phyloP scores from a whole-genome alignment of 2,329 filamentous ascomycete genomes.

The Ilyonectria sp. region DNA sequence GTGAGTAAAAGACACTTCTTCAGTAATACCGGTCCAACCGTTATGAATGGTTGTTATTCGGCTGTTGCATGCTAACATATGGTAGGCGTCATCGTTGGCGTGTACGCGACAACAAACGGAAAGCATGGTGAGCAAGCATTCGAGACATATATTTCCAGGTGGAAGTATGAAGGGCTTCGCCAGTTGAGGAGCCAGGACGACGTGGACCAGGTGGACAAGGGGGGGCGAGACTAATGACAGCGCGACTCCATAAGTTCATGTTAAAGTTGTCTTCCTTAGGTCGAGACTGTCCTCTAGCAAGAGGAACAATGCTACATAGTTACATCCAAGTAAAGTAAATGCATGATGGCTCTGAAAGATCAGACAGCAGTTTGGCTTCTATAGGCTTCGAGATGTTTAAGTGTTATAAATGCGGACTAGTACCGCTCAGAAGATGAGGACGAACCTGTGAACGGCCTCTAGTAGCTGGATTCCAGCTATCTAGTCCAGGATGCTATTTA shows the following conservation, averaged over 20 bases:
- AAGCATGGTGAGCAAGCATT: constrained; percentile 56
- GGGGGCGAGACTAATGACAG: not conserved
- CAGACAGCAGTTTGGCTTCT: no score
- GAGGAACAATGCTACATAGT: no score
- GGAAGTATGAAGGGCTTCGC: constrained; percentile 56
- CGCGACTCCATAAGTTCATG: not conserved
- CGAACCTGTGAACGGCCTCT: no score
- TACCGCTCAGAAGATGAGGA: no score
- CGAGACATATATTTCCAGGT: constrained; percentile 62
- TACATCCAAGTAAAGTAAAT: no score
- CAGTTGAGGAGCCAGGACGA: constrained; percentile 25
- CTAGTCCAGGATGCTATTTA: no score
- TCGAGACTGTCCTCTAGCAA: no score
- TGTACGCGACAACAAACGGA: constrained; percentile 69
- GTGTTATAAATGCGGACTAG: no score
- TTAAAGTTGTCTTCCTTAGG: no score
- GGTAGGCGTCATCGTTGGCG: constrained; percentile 64
- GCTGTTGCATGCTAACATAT: not conserved
- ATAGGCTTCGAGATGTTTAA: no score
- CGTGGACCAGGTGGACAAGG: constrained; percentile 7
- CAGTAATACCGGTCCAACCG: not conserved
- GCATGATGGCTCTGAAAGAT: no score
- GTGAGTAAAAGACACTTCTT: not conserved
- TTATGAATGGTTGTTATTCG: not conserved
- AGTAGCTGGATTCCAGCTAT: no score